Evolutionary conservation across 2,329 filamentous ascomycete species (phyloP), one percentile per base, ranked within the genome.

Genomic region (Fusarium fracticaudum): DNA sequence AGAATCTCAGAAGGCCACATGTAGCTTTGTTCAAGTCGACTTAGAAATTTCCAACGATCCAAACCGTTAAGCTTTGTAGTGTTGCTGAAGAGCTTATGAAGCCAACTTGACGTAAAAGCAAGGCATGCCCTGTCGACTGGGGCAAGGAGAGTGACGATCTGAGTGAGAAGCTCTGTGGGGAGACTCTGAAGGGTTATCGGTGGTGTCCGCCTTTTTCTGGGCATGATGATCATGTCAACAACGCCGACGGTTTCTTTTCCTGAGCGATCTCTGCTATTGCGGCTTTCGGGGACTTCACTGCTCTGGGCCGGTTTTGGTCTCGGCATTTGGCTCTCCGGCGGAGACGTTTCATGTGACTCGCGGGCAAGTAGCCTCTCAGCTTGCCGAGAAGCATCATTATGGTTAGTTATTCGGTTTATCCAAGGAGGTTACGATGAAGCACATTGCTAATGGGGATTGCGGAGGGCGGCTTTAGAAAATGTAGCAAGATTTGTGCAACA

Each of bases 301-400:
- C 6, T 35, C 3, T 4, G 0, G 17, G 20, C 48, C 9, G 4
- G 3, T 4, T 11, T 20, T 35, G n/a, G 8, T 20, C 7, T 35
- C 31, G 17, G 22, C 4, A 24, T 24, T 3, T 35, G 31, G 20
- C 6, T 24, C 12, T 18, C 8, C 5, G 22, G 6, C 6, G 13
- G 3, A 33, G 48, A 14, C 11, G 3, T 35, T 24, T 14, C 17
- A 35, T 11, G 17, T 6, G 13, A 8, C 31, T 3, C 8, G 31
- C 48, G 8, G 29, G n/a, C 1, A 35, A 13, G 13, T 5, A 51
- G 1, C 6, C n/a, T 24, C 10, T 24, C n/a, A 51, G 31, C n/a
- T 35, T 51, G 6, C 3, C n/a, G n/a, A 51, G 12, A 18, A 51
- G n/a, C 14, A 1, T 14, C 48, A 24, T 24, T 6, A 2, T 20